These are phyloP conservation scores for Fulvia fulva DNA, from an alignment of 2,329 filamentous ascomycete species.

Conservation along the genomic window DNA sequence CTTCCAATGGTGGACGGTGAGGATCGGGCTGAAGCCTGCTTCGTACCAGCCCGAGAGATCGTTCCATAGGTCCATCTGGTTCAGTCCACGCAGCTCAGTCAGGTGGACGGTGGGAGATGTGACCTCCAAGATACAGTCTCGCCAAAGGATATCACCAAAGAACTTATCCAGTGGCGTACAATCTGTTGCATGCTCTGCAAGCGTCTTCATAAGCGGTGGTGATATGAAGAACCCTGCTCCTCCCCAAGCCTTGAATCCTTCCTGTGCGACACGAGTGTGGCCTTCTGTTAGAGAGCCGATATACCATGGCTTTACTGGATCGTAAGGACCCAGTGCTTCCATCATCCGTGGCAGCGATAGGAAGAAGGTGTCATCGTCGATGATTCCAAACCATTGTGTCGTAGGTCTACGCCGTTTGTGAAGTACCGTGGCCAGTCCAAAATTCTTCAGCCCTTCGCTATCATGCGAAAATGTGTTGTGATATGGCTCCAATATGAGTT, in stretches of 20 bases:
- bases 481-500: constrained; percentile 24
- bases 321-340: constrained; percentile 20
- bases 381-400: constrained; percentile 28
- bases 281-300: constrained; percentile 28
- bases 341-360: constrained; percentile 23
- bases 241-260: constrained; percentile 31
- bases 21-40: constrained; percentile 21
- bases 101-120: constrained; percentile 27
- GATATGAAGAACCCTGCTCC: constrained; percentile 29
- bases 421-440: constrained; percentile 23
- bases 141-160: constrained; percentile 27
- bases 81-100: constrained; percentile 25
- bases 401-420: constrained; percentile 13
- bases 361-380: constrained; percentile 32
- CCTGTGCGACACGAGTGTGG: constrained; percentile 22
- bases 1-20: constrained; percentile 31
- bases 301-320: constrained; percentile 21
- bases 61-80: constrained; percentile 29
- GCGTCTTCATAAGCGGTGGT: constrained; percentile 24
- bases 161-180: constrained; percentile 22
- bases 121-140: constrained; percentile 26
- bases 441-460: constrained; percentile 26
- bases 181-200: constrained; percentile 21
- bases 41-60: constrained; percentile 29
- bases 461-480: constrained; percentile 13